Evolutionary conservation across 106 monocot genomes (phyloP).

Genomic region (Dendrobium officinale): DNA sequence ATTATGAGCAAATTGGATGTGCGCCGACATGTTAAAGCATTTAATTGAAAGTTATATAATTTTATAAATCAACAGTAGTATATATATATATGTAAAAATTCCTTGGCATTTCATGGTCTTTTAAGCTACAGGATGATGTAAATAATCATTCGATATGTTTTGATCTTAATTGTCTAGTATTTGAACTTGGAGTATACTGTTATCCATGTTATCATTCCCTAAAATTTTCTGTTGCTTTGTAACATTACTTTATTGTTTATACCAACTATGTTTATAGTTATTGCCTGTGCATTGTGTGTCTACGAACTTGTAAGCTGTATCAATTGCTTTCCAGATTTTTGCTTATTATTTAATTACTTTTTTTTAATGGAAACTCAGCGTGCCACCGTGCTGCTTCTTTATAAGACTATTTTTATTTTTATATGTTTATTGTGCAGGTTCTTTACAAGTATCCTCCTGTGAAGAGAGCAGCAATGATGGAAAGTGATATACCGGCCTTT

Average conservation of each 20-base stretch:
- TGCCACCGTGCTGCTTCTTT: too few species aligned
- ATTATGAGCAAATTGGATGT: not conserved
- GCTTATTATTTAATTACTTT: too few species aligned
- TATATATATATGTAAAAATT: not conserved
- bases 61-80: not conserved
- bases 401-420: not conserved
- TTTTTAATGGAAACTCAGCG: too few species aligned
- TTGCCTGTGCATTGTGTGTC: too few species aligned
- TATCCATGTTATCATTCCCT: too few species aligned
- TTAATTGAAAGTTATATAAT: not conserved
- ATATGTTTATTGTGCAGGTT: conserved; percentile 32
- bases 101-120: not conserved
- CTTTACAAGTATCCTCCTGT: conserved; percentile 96
- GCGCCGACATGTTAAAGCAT: not conserved
- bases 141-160: not conserved
- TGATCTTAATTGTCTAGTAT: too few species aligned
- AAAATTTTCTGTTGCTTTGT: too few species aligned
- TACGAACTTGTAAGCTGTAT: too few species aligned
- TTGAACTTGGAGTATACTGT: too few species aligned
- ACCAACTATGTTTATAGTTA: too few species aligned
- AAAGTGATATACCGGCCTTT: conserved; percentile 73
- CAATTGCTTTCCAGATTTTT: too few species aligned
- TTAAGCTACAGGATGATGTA: not conserved
- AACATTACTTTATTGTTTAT: too few species aligned
- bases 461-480: conserved; percentile 62